Conservation (phyloP, 768 basidiomycete genomes). For the Gloeostereum incarnatum region DNA sequence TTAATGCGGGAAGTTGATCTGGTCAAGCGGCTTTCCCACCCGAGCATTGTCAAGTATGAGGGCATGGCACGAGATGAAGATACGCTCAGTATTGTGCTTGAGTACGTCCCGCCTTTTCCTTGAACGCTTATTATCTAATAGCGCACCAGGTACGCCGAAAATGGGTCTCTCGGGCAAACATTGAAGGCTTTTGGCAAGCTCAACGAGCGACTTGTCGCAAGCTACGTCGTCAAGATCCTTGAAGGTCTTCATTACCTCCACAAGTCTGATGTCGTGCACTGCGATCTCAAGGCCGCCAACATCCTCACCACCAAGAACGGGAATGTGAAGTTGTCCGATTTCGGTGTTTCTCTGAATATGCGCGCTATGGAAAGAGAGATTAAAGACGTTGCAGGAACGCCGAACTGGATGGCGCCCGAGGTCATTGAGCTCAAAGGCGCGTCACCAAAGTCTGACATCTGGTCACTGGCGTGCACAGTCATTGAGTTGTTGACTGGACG, state of each 20-base stretch:
- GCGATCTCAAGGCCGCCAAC: conserved; percentile 97
- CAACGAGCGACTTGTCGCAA: conserved; percentile 85
- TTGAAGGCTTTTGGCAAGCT: conserved; percentile 90
- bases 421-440: conserved; percentile 94
- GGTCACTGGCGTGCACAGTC: conserved; percentile 93
- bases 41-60: conserved; percentile 96
- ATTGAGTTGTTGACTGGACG: conserved; percentile 88
- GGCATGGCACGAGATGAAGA: conserved; percentile 89
- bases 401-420: conserved; percentile 99
- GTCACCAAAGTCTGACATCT: conserved; percentile 88
- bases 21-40: conserved; percentile 84
- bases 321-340: conserved; percentile 95
- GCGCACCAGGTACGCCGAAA: conserved; percentile 77
- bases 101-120: conserved; percentile 46
- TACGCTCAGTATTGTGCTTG: conserved; percentile 86
- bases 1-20: conserved; percentile 94
- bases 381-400: conserved; percentile 87
- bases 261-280: conserved; percentile 84
- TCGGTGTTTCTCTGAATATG: conserved; percentile 94
- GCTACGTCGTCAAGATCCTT: conserved; percentile 93
- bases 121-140: conserved; percentile 8
- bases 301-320: conserved; percentile 98
- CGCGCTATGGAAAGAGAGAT: conserved; percentile 82
- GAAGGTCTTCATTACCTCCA: conserved; percentile 95
- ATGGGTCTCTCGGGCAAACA: conserved; percentile 89